A percentile compares a stretch with the other conserved stretches of the same genome.
phyloP scores from a whole-genome alignment of 306 rosid genomes.

The Urtica urens region DNA sequence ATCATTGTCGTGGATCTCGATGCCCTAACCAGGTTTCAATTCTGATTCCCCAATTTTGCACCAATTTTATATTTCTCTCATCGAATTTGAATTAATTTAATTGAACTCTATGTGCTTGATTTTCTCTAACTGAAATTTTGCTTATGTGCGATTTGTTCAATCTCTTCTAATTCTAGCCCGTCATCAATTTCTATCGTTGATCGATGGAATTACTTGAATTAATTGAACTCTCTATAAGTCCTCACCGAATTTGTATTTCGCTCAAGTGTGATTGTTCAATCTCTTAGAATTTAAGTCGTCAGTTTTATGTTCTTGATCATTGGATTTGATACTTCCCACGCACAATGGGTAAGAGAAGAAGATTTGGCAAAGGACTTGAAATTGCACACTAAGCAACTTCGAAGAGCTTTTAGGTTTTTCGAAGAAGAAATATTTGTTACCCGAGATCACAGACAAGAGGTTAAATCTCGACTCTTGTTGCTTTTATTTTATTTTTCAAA shows the following conservation, averaged over 20 bases:
- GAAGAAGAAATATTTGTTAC: slow-evolving; percentile 92
- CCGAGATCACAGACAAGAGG: slow-evolving; percentile 90
- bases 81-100: too few relatives aligned
- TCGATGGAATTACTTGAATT: too few relatives aligned
- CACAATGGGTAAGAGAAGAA: slow-evolving; percentile 96
- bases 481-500: not conserved
- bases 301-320: not conserved
- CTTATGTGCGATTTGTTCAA: too few relatives aligned
- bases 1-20: slow-evolving; percentile 99
- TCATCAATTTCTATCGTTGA: too few relatives aligned
- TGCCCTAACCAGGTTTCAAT: slow-evolving; percentile 71
- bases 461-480: slow-evolving; percentile 19
- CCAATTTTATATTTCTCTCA: not conserved
- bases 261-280: too few relatives aligned
- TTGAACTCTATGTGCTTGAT: too few relatives aligned
- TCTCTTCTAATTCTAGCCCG: too few relatives aligned
- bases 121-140: too few relatives aligned
- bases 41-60: not conserved
- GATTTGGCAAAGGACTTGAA: slow-evolving; percentile 95
- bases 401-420: slow-evolving; percentile 65
- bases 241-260: too few relatives aligned
- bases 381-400: slow-evolving; percentile 82
- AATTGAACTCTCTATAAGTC: too few relatives aligned
- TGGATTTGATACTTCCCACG: slow-evolving; percentile 24
- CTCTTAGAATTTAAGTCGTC: slow-evolving; percentile 11